phyloP scores from a whole-genome alignment of 129 eudicot genomes.

The Flaveria linearis region DNA sequence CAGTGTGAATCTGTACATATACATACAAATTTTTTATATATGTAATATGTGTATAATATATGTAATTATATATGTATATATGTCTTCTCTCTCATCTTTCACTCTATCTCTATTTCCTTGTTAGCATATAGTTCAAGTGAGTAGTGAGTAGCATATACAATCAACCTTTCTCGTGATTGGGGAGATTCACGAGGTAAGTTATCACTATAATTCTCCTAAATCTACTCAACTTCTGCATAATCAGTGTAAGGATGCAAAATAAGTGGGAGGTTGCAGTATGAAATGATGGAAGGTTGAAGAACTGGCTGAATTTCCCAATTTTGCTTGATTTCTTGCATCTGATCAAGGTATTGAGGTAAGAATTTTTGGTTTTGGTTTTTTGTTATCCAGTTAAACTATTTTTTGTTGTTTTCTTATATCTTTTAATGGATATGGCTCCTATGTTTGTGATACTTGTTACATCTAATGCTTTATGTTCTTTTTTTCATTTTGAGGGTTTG shows the following conservation, averaged over 20 bases:
- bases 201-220: constrained; percentile 20
- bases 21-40: constrained; percentile 11
- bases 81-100: constrained; percentile 19
- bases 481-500: constrained; percentile 16
- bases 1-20: constrained; percentile 31
- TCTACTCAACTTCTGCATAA: constrained; percentile 20
- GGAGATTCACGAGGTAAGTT: constrained; percentile 12
- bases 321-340: constrained; percentile 33
- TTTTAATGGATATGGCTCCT: constrained; percentile 22
- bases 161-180: constrained; percentile 44
- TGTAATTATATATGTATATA: not conserved
- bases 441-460: not conserved
- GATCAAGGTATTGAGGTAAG: not conserved
- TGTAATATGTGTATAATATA: not conserved
- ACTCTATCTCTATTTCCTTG: not conserved
- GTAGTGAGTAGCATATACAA: constrained; percentile 38
- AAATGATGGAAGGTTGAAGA: constrained; percentile 34
- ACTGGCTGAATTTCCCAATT: constrained; percentile 33
- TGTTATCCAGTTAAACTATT: not conserved
- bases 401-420: constrained; percentile 19
- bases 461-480: not conserved
- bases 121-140: constrained; percentile 30
- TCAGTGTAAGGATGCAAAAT: constrained; percentile 26
- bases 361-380: not conserved
- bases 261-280: constrained; percentile 18